Evolutionary conservation across 23 red algal species (phyloP).

Genomic region (Gracilaria vermiculophylla): DNA sequence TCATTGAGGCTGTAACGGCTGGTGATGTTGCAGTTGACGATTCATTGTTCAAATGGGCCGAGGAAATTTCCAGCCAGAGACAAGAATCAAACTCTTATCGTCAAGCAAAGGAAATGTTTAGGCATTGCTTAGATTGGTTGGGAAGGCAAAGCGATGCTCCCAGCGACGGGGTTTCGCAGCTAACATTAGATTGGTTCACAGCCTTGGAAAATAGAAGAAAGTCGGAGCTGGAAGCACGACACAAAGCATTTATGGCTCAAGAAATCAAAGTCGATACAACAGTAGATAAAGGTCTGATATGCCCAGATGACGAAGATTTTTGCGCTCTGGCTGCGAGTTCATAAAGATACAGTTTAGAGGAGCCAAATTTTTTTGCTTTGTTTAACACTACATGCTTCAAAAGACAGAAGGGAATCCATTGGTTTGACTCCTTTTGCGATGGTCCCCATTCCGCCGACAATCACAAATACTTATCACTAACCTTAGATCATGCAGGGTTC

Average conservation of each 20-base stretch:
- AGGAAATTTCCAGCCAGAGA: neutral
- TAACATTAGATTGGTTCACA: neutral
- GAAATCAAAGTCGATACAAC: neutral
- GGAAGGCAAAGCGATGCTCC: slow-evolving; percentile 1
- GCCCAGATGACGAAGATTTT: neutral
- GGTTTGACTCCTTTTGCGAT: too few relatives aligned
- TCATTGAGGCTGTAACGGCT: neutral
- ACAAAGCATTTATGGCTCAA: neutral
- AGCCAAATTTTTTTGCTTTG: too few relatives aligned
- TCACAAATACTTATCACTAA: too few relatives aligned
- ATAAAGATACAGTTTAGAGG: neutral
- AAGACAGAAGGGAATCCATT: too few relatives aligned
- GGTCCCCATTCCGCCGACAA: too few relatives aligned
- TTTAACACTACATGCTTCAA: too few relatives aligned
- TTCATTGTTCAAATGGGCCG: neutral
- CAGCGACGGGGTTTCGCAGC: neutral
- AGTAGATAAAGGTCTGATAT: neutral
- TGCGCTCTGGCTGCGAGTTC: neutral
- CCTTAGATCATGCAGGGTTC: too few relatives aligned
- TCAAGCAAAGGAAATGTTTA: slow-evolving; percentile 27
- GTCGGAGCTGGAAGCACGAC: neutral
- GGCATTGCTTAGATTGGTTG: neutral
- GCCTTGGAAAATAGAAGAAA: neutral
- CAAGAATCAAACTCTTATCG: neutral
- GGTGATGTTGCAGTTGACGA: neutral